Percentiles rank a stretch among this genome's conserved stretches.
Conservation (phyloP, 108 stramenopile species). For the Pinguiococcus pyrenoidosus region DNA sequence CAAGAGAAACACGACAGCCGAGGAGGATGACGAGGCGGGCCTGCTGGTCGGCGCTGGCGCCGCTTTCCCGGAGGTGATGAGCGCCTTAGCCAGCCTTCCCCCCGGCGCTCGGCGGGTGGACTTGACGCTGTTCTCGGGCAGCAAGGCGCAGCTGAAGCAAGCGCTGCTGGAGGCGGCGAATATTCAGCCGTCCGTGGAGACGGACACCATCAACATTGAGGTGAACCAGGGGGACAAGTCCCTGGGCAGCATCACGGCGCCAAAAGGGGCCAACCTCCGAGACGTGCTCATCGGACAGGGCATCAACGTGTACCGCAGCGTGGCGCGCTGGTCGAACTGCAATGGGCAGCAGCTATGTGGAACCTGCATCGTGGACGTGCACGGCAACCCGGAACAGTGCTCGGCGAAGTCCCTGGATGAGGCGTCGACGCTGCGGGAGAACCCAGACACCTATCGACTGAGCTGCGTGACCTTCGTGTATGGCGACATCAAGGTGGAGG, state of each 20-base stretch:
- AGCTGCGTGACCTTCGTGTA: conserved; percentile 83
- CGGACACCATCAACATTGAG: conserved; percentile 52
- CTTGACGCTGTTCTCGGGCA: conserved; percentile 72
- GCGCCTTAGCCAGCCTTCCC: conserved; percentile 61
- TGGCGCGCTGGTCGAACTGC: conserved; percentile 87
- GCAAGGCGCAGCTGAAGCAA: conserved; percentile 63
- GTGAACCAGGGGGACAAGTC: conserved; percentile 57
- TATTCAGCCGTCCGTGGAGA: conserved; percentile 4
- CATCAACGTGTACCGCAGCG: conserved; percentile 80
- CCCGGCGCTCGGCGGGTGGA: conserved; percentile 41
- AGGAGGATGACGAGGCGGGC: conserved; percentile 6
- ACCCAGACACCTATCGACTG: conserved; percentile 70
- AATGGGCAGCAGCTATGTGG: conserved; percentile 91
- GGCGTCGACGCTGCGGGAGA: conserved; percentile 65
- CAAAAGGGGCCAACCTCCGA: conserved; percentile 57
- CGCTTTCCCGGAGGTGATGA: conserved; percentile 69
- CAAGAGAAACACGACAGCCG: too few relatives aligned
- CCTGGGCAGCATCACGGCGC: conserved; percentile 30
- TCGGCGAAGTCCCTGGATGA: conserved; percentile 79
- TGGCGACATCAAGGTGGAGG: too few relatives aligned
- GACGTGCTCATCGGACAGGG: conserved; percentile 66
- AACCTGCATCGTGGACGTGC: conserved; percentile 77
- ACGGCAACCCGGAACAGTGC: conserved; percentile 49
- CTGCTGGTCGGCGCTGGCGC: conserved; percentile 26
- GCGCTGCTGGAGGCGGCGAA: neutral